Evolutionary conservation across 192 early-diverging fungal genomes (phyloP), one percentile per base, ranked within the genome.

Genomic region (Gonapodya prolifera): DNA sequence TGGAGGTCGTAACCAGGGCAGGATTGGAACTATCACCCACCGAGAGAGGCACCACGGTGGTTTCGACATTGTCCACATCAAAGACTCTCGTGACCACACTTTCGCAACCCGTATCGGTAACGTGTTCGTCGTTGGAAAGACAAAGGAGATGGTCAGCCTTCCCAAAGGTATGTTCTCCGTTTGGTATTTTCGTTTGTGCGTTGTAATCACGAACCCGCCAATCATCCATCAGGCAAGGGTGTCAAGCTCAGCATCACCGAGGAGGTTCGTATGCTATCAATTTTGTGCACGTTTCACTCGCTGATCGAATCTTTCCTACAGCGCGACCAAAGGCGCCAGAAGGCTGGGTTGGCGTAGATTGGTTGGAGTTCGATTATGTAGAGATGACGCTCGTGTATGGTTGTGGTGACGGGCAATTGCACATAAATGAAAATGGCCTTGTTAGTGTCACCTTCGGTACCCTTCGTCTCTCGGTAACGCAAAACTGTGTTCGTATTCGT

Each of bases 11-110:
- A 98, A 97, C 90, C 95, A 96, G 90, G 98, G 96, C 76, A 94
- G 96, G 88, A 92, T 97, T 79, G 98, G 98, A 89, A 86, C 93
- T 80, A 93, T 99, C 83, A 94, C 91, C 80, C 93, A 96, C 91
- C 91, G 93, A 85, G 97, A 99, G 86, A 91, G 92, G 83, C 97
- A 97, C 92, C 87, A 93, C 82, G 94, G 96, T 82, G 94, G 96
- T 84, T 98, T 98, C 89, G 96, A 99, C 83, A 96, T 99, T 83
- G 92, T 98, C 77, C 97, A 99, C 89, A 88, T 99, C 86, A 98
- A 98, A 94, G 98, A 99, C 84, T 86, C 93, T 34, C 86, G 91
- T 77, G 97, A 96, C 85, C 92, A 93, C 83, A 86, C 91, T 82
- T 99, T 99, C 85, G 97, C 98, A 81, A 99, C 98, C 81, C 96